Percentiles rank a stretch among this genome's conserved stretches.
Evolutionary conservation across 768 basidiomycete genomes (phyloP).

Genomic region (Exsudoporus frostii): DNA sequence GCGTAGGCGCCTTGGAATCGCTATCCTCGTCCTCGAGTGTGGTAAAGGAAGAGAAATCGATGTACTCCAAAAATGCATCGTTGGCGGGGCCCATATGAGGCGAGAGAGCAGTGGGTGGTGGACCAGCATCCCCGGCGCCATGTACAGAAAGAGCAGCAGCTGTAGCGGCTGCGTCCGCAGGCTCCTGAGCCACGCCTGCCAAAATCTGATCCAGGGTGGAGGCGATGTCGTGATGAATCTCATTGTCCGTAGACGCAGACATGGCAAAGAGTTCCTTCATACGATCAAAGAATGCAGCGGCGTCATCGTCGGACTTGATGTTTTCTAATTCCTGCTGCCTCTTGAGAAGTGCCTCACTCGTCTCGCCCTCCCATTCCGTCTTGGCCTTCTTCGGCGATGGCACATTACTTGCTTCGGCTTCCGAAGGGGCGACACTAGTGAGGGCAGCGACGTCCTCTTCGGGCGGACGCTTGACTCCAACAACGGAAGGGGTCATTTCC

Average conservation of each 20-base stretch:
- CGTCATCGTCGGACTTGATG: slow-evolving; percentile 67
- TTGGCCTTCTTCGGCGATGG: slow-evolving; percentile 72
- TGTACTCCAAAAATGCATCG: slow-evolving; percentile 46
- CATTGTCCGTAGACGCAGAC: slow-evolving; percentile 38
- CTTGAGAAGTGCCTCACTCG: slow-evolving; percentile 47
- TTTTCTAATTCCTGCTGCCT: slow-evolving; percentile 38
- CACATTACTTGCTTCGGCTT: slow-evolving; percentile 38
- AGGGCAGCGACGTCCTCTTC: slow-evolving; percentile 33
- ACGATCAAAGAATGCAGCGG: slow-evolving; percentile 56
- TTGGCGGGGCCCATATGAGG: slow-evolving; percentile 36
- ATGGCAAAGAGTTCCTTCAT: slow-evolving; percentile 63
- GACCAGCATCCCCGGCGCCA: slow-evolving; percentile 28
- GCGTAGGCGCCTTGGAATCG: slow-evolving; percentile 66
- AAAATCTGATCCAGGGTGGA: slow-evolving; percentile 62
- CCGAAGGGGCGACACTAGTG: slow-evolving; percentile 31
- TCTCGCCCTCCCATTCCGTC: slow-evolving; percentile 66
- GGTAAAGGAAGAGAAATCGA: slow-evolving; percentile 66
- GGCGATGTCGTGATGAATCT: slow-evolving; percentile 46
- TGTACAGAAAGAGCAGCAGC: slow-evolving; percentile 26
- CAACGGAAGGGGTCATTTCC: slow-evolving; percentile 31
- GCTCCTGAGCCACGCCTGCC: slow-evolving; percentile 51
- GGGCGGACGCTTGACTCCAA: slow-evolving; percentile 33
- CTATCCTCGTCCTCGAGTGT: slow-evolving; percentile 56
- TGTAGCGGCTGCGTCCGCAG: slow-evolving; percentile 31
- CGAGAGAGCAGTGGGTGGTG: slow-evolving; percentile 33